These are phyloP conservation scores for Colletotrichum eleusines DNA, from an alignment of 2,329 filamentous ascomycete genomes.

Conservation along the genomic window DNA sequence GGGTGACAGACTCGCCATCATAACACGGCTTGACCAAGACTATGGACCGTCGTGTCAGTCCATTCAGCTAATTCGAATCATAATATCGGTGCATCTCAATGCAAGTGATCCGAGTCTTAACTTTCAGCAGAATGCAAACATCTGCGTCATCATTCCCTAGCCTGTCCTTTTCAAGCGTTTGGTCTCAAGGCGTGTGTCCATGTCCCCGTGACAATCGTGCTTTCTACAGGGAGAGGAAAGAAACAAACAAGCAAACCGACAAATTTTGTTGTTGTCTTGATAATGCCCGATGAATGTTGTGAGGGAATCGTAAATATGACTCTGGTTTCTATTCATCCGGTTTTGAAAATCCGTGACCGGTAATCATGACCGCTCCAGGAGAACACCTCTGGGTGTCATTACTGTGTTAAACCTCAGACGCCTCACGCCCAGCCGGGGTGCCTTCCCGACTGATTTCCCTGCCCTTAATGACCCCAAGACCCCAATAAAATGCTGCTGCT, in stretches of 20 bases:
- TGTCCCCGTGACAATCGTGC: neutral
- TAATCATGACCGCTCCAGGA: conserved; percentile 15
- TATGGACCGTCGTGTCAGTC: neutral
- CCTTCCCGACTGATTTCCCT: neutral
- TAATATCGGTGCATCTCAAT: neutral
- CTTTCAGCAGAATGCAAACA: neutral
- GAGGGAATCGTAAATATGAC: neutral
- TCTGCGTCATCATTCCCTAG: neutral
- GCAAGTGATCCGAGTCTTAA: neutral
- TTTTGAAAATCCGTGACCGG: conserved; percentile 13
- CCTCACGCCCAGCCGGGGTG: neutral
- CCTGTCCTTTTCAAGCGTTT: neutral
- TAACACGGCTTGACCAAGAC: neutral
- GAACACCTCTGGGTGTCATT: conserved; percentile 29
- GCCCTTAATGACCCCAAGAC: conserved; percentile 6
- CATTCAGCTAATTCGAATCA: neutral
- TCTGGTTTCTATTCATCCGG: conserved; percentile 3
- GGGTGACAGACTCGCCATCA: neutral
- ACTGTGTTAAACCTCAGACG: conserved; percentile 17
- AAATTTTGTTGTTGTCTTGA: neutral
- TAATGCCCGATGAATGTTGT: neutral
- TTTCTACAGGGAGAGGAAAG: neutral
- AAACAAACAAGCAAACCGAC: neutral
- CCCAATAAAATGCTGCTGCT: conserved; percentile 8
- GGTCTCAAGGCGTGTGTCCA: neutral